Base-by-base conservation (phyloP, 495 filamentous ascomycete genomes). In the Aspergillus sclerotiicarbonarius region DNA sequence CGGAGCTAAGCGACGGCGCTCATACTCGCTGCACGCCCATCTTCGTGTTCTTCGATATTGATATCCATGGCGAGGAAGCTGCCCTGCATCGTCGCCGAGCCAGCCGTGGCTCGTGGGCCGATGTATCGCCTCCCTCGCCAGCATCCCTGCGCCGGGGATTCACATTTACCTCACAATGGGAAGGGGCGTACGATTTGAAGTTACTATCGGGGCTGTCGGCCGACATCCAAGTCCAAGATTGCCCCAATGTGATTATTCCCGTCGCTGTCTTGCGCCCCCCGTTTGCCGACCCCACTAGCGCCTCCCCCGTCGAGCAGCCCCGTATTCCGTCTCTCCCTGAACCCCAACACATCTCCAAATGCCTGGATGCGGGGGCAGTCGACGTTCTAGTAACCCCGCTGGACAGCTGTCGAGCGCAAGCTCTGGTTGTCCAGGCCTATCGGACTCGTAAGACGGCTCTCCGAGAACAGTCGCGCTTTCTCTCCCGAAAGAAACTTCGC, bases 341-440 rank as follows among this genome's bases (percentile, higher is more conserved):
- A 43, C 72, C 78, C 18, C 70, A 76, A 35, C 74, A 80, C 18
- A 73, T 82, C 44, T 80, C 87, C 54, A 82, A 78, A 61, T 94
- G 88, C 71, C 72, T 98, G 12, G 91, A 96, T 66, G 84, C 84
- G 20, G 93, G 93, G 47, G 93, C 93, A 10, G 76, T 88, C 18
- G 93, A 96, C 76, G 89, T 96, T 57, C 73, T 96, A 56, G 80
- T 83, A 1, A 89, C 86, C 60, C 92, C 93, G 6, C 69, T 97
- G 21, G 82, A 88, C 57, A 80, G 75, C 45, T 83, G 87, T 54
- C 81, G 86, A 48, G 77, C 92, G 20, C 85, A 87, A 62, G 84
- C 85, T 41, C 79, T 96, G 30, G 84, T 88, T 55, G 81, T 92
- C 13, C 91, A 93, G 71, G 91, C 89, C 31, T 95, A 93, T 73